Percentiles rank a stretch among this genome's conserved stretches.
These are phyloP conservation scores for Kalmanozyma brasiliensis DNA, from an alignment of 1,284 basidiomycete species.

Conservation along the genomic window DNA sequence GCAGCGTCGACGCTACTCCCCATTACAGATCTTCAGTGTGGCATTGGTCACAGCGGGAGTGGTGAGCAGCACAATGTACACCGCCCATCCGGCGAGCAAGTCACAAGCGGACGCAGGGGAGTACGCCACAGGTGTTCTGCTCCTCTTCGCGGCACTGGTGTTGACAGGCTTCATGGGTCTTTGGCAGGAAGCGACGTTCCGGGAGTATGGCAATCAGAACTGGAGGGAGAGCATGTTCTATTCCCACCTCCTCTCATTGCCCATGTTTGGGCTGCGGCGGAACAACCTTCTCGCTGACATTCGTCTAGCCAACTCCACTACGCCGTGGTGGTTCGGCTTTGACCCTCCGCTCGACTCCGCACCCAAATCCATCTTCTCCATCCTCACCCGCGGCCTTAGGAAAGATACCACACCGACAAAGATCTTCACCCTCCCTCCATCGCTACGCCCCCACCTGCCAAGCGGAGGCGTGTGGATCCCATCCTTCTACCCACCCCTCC, in stretches of 20 bases:
- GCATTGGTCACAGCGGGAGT: conserved; percentile 84
- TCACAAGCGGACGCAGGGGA: conserved; percentile 10
- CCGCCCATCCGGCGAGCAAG: conserved; percentile 62
- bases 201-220: conserved; percentile 74
- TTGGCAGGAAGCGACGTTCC: conserved; percentile 84
- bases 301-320: conserved; percentile 48
- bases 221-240: conserved; percentile 96
- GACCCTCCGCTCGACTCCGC: background rate
- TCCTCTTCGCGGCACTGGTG: conserved; percentile 81
- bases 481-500: conserved; percentile 75
- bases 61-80: conserved; percentile 81
- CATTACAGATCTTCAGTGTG: conserved; percentile 72
- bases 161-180: conserved; percentile 85
- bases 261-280: conserved; percentile 72
- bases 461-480: conserved; percentile 71
- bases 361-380: conserved; percentile 3
- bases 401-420: background rate
- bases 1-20: conserved; percentile 67
- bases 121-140: conserved; percentile 79
- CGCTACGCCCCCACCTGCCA: background rate
- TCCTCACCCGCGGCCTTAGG: background rate
- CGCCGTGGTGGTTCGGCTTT: conserved; percentile 47
- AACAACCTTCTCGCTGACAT: conserved; percentile 28
- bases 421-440: conserved; percentile 54
- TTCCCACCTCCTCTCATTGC: conserved; percentile 75